These are phyloP conservation scores for Ustanciosporium gigantosporum DNA, from an alignment of 1,284 basidiomycete genomes.

Conservation along the genomic window DNA sequence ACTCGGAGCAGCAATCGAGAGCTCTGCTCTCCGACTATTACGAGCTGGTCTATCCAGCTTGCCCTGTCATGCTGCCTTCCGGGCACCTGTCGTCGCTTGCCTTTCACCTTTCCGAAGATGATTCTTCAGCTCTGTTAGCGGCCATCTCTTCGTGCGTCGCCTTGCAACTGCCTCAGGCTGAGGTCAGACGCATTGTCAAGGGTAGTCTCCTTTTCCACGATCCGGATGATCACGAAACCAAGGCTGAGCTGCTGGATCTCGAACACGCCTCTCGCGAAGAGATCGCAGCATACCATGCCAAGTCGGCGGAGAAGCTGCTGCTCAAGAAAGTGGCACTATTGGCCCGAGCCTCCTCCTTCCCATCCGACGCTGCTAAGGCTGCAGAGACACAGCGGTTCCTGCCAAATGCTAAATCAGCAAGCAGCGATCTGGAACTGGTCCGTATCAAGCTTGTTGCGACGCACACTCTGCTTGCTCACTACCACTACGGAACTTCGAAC, in stretches of 20 bases:
- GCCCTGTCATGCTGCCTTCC: slow-evolving; percentile 47
- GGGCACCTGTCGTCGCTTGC: slow-evolving; percentile 49
- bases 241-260: slow-evolving; percentile 30
- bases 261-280: slow-evolving; percentile 39
- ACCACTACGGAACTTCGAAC: slow-evolving; percentile 45
- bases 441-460: slow-evolving; percentile 51
- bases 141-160: slow-evolving; percentile 46
- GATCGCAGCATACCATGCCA: slow-evolving; percentile 46
- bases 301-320: slow-evolving; percentile 44
- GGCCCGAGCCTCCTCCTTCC: slow-evolving; percentile 28
- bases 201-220: slow-evolving; percentile 29
- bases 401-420: slow-evolving; percentile 12
- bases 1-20: slow-evolving; percentile 41
- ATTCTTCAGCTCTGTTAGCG: slow-evolving; percentile 47
- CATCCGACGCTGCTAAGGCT: slow-evolving; percentile 14
- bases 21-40: slow-evolving; percentile 42
- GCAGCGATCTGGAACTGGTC: slow-evolving; percentile 36
- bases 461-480: slow-evolving; percentile 46
- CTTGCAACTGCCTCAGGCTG: slow-evolving; percentile 36
- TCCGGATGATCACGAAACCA: slow-evolving; percentile 33
- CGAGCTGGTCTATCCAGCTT: slow-evolving; percentile 50
- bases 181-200: slow-evolving; percentile 45
- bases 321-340: slow-evolving; percentile 29
- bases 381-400: slow-evolving; percentile 14
- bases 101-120: slow-evolving; percentile 50